These are phyloP conservation scores for Wickerhamiella occidentalis DNA, from an alignment of 805 yeast genomes.

Conservation along the genomic window DNA sequence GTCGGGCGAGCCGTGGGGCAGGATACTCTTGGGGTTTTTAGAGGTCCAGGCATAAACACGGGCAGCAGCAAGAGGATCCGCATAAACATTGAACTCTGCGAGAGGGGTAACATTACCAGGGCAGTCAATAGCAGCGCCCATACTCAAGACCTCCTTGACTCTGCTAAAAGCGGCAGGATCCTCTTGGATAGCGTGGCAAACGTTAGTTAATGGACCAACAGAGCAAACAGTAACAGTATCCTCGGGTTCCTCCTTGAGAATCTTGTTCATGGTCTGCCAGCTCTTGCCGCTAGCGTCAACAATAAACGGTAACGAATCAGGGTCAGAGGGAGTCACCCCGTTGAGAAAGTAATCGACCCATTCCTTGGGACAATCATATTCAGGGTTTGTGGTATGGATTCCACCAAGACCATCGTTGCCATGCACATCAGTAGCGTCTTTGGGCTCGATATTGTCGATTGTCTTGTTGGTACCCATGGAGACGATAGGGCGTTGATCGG, in stretches of 20 bases:
- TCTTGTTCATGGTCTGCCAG: constrained; percentile 29
- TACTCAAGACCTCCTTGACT: constrained; percentile 28
- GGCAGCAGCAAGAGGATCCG: constrained; percentile 34
- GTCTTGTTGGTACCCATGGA: constrained; percentile 28
- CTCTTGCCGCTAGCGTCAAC: constrained; percentile 21
- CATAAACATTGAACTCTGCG: constrained; percentile 34
- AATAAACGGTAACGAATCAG: constrained; percentile 22
- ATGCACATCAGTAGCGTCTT: constrained; percentile 32
- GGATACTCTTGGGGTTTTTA: constrained; percentile 22
- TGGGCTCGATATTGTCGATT: constrained; percentile 22
- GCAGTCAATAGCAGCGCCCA: constrained; percentile 31
- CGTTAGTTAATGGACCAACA: constrained; percentile 32
- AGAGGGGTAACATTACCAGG: constrained; percentile 33
- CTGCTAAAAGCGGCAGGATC: constrained; percentile 30
- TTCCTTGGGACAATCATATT: constrained; percentile 26
- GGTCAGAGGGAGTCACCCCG: constrained; percentile 12
- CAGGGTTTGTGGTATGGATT: constrained; percentile 28
- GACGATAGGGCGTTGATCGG: constrained; percentile 26
- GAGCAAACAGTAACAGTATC: constrained; percentile 30
- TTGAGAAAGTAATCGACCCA: constrained; percentile 23
- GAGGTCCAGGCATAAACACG: constrained; percentile 28
- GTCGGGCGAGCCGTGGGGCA: constrained; percentile 23
- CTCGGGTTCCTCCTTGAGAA: constrained; percentile 27
- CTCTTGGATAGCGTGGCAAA: constrained; percentile 31
- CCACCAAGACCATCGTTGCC: constrained; percentile 34